Conservation (phyloP, 192 early-diverging fungal species). For the Backusella westeae region DNA sequence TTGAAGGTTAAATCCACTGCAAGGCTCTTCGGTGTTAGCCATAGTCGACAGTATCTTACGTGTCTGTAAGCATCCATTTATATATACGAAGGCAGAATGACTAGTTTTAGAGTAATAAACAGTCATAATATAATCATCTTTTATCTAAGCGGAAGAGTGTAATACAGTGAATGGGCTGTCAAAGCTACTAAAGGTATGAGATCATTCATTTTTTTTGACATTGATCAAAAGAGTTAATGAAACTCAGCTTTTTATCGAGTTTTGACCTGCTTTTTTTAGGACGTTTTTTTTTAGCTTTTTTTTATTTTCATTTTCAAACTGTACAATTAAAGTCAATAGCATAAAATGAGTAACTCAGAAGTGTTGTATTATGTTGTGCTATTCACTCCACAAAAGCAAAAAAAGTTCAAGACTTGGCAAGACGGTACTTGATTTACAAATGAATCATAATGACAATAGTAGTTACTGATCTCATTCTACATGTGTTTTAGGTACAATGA, state of each 20-base stretch:
- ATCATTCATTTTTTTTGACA: background rate
- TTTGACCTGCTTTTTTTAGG: too few relatives aligned
- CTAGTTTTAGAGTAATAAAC: too few relatives aligned
- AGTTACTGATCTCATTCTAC: background rate
- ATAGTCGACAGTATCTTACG: too few relatives aligned
- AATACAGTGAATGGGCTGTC: too few relatives aligned
- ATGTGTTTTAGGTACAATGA: conserved; percentile 11
- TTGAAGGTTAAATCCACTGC: too few relatives aligned
- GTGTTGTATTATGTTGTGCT: conserved; percentile 24
- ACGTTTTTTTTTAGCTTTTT: background rate
- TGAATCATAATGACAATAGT: too few relatives aligned
- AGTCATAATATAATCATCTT: too few relatives aligned
- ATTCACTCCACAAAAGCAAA: conserved; percentile 50
- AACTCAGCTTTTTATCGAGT: background rate
- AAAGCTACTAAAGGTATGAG: too few relatives aligned
- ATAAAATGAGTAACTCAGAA: background rate
- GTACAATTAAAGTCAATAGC: background rate
- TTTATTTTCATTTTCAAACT: background rate
- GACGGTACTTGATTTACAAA: conserved; percentile 34
- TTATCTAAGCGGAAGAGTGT: too few relatives aligned
- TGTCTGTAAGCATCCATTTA: too few relatives aligned
- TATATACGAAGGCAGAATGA: too few relatives aligned
- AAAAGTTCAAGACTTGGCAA: conserved; percentile 55
- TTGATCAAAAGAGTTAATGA: background rate
- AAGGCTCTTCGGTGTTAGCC: too few relatives aligned